A percentile compares a stretch with the other conserved stretches of the same genome.
phyloP scores from a whole-genome alignment of 495 filamentous ascomycete species.

The Xylaria flabelliformis region DNA sequence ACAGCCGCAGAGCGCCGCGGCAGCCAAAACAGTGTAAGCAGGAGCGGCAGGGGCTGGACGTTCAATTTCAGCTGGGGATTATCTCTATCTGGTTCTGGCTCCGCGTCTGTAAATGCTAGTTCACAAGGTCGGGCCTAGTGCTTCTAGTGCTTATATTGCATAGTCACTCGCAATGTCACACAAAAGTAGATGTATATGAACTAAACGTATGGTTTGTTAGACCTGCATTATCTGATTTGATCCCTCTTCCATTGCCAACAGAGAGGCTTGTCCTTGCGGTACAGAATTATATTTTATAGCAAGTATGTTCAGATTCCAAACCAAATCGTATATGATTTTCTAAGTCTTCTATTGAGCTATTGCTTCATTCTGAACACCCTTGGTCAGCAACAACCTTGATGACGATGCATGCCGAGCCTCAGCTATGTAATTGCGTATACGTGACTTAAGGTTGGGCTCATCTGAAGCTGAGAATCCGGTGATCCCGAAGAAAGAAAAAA shows the following conservation, averaged over 20 bases:
- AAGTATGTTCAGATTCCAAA: neutral
- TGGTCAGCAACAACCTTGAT: neutral
- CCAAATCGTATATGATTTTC: neutral
- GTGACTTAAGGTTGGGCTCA: neutral
- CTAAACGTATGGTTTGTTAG: neutral
- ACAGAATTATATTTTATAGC: neutral
- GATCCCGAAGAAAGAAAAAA: neutral
- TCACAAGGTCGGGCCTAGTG: neutral
- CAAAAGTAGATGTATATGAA: neutral
- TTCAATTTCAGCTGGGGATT: constrained; percentile 40
- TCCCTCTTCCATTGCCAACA: neutral
- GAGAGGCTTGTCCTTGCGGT: neutral
- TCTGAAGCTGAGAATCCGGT: neutral
- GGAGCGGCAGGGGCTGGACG: constrained; percentile 29
- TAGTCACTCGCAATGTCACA: neutral
- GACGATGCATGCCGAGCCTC: neutral
- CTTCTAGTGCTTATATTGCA: neutral
- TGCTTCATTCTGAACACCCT: neutral
- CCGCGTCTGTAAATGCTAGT: constrained; percentile 17
- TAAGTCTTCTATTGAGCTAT: neutral
- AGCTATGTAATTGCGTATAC: neutral
- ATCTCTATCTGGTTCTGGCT: constrained; percentile 31
- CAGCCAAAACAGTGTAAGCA: constrained; percentile 25
- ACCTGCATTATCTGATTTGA: neutral
- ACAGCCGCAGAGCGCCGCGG: constrained; percentile 28